Percentiles rank a stretch among this genome's conserved stretches.
These are phyloP conservation scores for Trypanosoma theileri DNA, from an alignment of 208 protist species.

Conservation along the genomic window DNA sequence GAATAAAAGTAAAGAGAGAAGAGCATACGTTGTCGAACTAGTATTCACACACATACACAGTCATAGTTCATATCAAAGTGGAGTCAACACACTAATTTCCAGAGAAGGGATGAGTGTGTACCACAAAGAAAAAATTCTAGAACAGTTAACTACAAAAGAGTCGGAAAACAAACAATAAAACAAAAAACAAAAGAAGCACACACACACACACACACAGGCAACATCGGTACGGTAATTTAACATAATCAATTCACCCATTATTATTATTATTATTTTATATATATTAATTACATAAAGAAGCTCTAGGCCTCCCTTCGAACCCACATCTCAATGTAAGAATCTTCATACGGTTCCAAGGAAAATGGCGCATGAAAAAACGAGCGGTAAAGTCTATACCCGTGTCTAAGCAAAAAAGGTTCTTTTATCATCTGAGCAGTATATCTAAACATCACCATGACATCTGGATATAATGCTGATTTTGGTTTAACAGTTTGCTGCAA, in stretches of 20 bases:
- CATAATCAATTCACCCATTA: not conserved
- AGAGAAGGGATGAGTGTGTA: too few relatives aligned
- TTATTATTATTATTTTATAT: too few relatives aligned
- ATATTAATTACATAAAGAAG: too few relatives aligned
- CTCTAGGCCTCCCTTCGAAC: conserved; percentile 7
- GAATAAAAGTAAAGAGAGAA: too few relatives aligned
- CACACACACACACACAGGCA: conserved; percentile 20
- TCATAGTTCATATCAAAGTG: too few relatives aligned
- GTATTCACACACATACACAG: too few relatives aligned
- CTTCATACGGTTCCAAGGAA: conserved; percentile 44
- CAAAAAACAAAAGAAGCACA: too few relatives aligned
- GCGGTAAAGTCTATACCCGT: conserved; percentile 37
- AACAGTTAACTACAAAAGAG: too few relatives aligned
- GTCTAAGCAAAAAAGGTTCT: conserved; percentile 36
- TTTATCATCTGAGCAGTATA: conserved; percentile 33
- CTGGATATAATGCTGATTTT: conserved; percentile 32
- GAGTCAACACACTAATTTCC: too few relatives aligned
- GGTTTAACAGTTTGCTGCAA: conserved; percentile 16
- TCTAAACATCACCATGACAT: conserved; percentile 62
- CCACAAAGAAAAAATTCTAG: too few relatives aligned
- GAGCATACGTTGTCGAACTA: too few relatives aligned
- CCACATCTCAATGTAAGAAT: conserved; percentile 66
- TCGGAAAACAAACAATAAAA: not conserved
- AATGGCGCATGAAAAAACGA: conserved; percentile 46
- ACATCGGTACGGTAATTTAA: not conserved